Percentiles rank a stretch among this genome's conserved stretches.
phyloP scores from a whole-genome alignment of 2,329 filamentous ascomycete genomes.

The Pseudocercospora vitis region DNA sequence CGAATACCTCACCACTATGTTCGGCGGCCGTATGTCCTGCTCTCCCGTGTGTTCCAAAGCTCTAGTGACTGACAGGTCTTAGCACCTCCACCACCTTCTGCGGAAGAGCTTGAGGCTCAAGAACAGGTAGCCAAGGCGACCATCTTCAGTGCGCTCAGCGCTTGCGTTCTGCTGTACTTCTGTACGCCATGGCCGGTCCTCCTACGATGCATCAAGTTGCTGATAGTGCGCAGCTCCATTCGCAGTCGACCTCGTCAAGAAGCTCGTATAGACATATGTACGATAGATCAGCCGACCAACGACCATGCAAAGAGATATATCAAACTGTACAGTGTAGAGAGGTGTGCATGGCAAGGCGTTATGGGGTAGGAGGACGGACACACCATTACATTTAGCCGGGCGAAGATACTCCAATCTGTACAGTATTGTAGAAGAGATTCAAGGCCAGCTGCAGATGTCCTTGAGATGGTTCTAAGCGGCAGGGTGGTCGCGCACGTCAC shows the following conservation, averaged over 20 bases:
- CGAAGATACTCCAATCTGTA: not conserved
- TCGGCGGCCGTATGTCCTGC: slow-evolving; percentile 30
- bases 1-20: slow-evolving; percentile 25
- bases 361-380: not conserved
- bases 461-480: no score
- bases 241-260: slow-evolving; percentile 55
- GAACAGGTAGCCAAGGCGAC: slow-evolving; percentile 68
- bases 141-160: slow-evolving; percentile 65
- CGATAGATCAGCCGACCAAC: not conserved
- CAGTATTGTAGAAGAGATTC: not conserved
- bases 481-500: no score
- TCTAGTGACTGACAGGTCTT: slow-evolving; percentile 18
- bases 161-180: slow-evolving; percentile 70
- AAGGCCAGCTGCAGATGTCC: no score
- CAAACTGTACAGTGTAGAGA: slow-evolving; percentile 19
- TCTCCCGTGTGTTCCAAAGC: not conserved
- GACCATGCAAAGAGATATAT: slow-evolving; percentile 17
- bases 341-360: slow-evolving; percentile 13
- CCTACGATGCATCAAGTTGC: not conserved
- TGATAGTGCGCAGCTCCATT: slow-evolving; percentile 51
- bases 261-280: slow-evolving; percentile 41
- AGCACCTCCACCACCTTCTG: slow-evolving; percentile 69
- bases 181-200: slow-evolving; percentile 59
- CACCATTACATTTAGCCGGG: not conserved
- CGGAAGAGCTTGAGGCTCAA: slow-evolving; percentile 66